Evolutionary conservation across 2,329 filamentous ascomycete genomes (phyloP), one percentile per base, ranked within the genome.

Genomic region (Botrytis elliptica): DNA sequence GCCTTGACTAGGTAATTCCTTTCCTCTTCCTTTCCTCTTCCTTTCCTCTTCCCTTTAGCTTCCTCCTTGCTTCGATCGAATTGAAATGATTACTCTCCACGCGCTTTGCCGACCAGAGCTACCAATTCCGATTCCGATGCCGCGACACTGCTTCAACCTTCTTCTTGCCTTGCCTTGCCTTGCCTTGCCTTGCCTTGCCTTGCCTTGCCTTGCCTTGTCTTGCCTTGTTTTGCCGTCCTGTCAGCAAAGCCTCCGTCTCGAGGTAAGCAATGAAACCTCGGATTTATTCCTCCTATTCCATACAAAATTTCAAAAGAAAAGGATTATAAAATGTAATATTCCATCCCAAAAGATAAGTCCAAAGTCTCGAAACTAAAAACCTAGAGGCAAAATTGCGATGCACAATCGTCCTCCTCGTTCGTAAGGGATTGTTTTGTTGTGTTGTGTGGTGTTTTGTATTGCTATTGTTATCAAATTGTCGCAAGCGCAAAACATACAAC

Each of bases 211-310:
- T 38, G 20, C 59, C 59, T 36, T 55, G 49, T 3, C 29, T 62
- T 62, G 36, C 29, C 18, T 62, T 25, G 59, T 9, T 33, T 38
- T 55, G 14, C 65, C 46, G 65, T 59, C 66, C 49, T 42, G 49
- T 69, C 49, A 69, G 66, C 49, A 57, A 69, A 33, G 66, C n/a
- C 38, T 57, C 66, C 18, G 6, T 52, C 66, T 69, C n/a, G 25
- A 69, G 42, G 64, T 62, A 72, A 69, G 71, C 49, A 69, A 59
- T 46, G 42, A 12, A 38, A 20, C 29, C 52, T 36, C 40, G 40
- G 46, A 38, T 67, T 44, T 22, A 22, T 40, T 44, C 49, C 42
- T 57, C 60, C 46, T 57, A n/a, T 57, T n/a, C 52, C 44, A 49
- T 42, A 10, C 18, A 18, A 22, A 57, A 60, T 60, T 29, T 40